These are phyloP conservation scores for Podochytrium sp. DNA, from an alignment of 192 early-diverging fungal genomes.

Conservation along the genomic window DNA sequence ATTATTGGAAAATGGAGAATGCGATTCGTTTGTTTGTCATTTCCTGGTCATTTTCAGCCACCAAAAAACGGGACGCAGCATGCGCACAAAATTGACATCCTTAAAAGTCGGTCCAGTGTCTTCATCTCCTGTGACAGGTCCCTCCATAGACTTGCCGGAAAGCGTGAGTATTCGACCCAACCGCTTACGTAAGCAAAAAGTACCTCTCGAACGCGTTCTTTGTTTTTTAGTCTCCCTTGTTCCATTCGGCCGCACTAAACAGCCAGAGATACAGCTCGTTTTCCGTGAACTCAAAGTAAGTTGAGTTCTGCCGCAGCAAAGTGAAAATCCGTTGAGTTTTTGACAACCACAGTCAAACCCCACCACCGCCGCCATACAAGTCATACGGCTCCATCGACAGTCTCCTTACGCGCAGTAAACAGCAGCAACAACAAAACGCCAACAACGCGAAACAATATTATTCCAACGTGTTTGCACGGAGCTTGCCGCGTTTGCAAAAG, in stretches of 20 bases:
- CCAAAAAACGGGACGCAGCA: too few species aligned
- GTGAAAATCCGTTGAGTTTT: not conserved
- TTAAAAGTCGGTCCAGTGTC: too few species aligned
- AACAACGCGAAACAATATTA: not conserved
- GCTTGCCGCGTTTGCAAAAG: not conserved
- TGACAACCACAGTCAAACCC: not conserved
- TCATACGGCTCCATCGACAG: not conserved
- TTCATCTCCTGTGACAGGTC: too few species aligned
- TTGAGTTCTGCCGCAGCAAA: not conserved
- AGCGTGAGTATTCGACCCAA: too few species aligned
- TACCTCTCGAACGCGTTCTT: too few species aligned
- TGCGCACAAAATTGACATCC: too few species aligned
- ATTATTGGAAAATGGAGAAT: too few species aligned
- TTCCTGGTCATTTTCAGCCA: too few species aligned
- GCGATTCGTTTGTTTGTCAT: not conserved
- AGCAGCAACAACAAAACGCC: not conserved
- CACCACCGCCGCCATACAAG: not conserved
- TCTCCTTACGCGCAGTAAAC: not conserved
- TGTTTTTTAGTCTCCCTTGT: not conserved
- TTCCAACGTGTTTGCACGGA: not conserved
- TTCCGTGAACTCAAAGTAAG: not conserved
- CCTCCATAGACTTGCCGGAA: too few species aligned
- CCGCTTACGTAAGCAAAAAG: too few species aligned
- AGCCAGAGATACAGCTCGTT: not conserved
- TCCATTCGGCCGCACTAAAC: not conserved